These are phyloP conservation scores for Colletotrichum lupini DNA, from an alignment of 2,329 filamentous ascomycete genomes.

Conservation along the genomic window DNA sequence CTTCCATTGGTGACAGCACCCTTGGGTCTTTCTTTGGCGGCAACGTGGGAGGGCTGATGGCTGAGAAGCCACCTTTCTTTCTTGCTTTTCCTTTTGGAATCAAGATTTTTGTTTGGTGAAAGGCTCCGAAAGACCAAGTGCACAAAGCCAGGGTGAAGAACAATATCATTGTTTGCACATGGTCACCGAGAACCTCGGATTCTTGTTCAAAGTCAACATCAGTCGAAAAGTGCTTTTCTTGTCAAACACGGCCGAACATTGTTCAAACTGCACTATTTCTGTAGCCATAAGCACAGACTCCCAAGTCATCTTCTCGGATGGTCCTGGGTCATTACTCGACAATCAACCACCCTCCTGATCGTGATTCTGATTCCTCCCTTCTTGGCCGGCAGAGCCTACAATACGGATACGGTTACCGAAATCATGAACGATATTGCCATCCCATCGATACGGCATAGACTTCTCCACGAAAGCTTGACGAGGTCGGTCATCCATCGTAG, in stretches of 20 bases:
- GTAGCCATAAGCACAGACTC: slow-evolving; percentile 17
- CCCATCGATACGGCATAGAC: background rate
- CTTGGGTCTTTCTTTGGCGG: background rate
- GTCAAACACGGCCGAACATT: background rate
- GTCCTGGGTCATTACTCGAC: background rate
- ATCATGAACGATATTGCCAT: background rate
- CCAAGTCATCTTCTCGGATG: background rate
- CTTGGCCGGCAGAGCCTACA: background rate
- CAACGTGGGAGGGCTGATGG: no score
- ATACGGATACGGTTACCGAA: background rate
- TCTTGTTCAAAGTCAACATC: background rate
- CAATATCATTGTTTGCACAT: background rate
- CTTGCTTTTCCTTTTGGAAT: background rate
- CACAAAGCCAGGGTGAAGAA: background rate
- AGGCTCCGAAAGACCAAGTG: background rate
- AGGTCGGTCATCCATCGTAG: background rate
- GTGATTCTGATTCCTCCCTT: background rate
- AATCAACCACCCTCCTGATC: background rate
- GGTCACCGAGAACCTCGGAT: background rate
- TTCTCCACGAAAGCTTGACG: slow-evolving; percentile 1
- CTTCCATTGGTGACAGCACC: slow-evolving; percentile 16
- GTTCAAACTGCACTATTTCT: background rate
- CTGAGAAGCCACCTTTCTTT: no score
- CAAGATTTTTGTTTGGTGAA: background rate
- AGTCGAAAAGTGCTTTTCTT: background rate